Evolutionary conservation across 345 rosid genomes (phyloP), one percentile per base, ranked within the genome.

Genomic region (Aurinia saxatilis): DNA sequence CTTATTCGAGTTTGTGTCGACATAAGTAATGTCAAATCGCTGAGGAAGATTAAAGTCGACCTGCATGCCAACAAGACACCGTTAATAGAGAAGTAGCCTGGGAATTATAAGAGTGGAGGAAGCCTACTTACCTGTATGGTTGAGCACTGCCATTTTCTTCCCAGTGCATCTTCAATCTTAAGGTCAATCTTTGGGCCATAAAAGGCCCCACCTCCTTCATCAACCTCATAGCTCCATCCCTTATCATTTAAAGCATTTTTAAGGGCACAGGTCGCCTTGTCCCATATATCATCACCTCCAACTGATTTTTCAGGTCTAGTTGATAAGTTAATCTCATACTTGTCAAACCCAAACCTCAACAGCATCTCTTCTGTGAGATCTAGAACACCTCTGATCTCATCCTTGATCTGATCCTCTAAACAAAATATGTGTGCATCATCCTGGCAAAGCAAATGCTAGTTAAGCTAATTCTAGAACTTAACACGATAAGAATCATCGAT

Each of bases 131-230:
- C 98, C 87, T 91, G 98, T 68, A 91, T 82, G 31, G 98, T 92
- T 65, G 98, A 92, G 81, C 98, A 88, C 64, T 91, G 98, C 98
- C 98, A 91, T 68, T 88, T 88, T 78, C 98, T 88, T 74, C 96
- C 95, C 39, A 92, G 81, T 33, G 98, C 93, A 76, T 92, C 98
- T 82, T 88, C 86, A 15, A 92, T 92, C 79, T 92, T 88, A 52
- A 92, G 84, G 50, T 92, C 98, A 44, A 92, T 88, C 78, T 92
- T 92, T 10, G 96, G 98, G 67, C 98, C 98, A 56, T 88, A 88
- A 79, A 92, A 92, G 16, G 98, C 98, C n/a, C 98, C 98, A 18
- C 98, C 98, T 34, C 98, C 98, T 57, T 85, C 98, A 74, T 89
- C 98, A 72, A 86, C 79, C 73, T 89, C 82, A 74, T 88, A 88